These are phyloP conservation scores for Nigrospora oryzae DNA, from an alignment of 2,329 filamentous ascomycete species.

Conservation along the genomic window DNA sequence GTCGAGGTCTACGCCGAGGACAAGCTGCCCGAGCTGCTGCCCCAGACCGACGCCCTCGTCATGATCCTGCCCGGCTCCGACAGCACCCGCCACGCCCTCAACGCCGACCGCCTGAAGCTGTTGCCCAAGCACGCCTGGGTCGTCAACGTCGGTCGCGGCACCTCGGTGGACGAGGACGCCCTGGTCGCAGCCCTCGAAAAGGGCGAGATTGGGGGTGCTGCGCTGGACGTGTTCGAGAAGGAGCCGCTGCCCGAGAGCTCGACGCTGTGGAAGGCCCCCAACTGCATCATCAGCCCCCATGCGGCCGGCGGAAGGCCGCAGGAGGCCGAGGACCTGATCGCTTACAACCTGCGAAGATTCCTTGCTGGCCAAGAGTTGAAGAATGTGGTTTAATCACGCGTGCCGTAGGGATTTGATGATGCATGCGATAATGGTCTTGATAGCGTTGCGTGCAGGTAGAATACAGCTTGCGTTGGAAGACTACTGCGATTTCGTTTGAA, in stretches of 20 bases:
- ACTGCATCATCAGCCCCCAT: slow-evolving; percentile 46
- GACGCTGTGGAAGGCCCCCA: slow-evolving; percentile 41
- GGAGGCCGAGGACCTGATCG: slow-evolving; percentile 49
- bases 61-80: slow-evolving; percentile 57
- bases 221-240: slow-evolving; percentile 37
- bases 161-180: slow-evolving; percentile 39
- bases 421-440: too few relatives aligned
- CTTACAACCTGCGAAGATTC: slow-evolving; percentile 51
- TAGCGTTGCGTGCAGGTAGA: too few relatives aligned
- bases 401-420: too few relatives aligned
- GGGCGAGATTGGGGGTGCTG: slow-evolving; percentile 36
- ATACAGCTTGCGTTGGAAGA: too few relatives aligned
- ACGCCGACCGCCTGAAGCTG: slow-evolving; percentile 39
- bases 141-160: slow-evolving; percentile 43
- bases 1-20: slow-evolving; percentile 49
- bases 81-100: slow-evolving; percentile 46
- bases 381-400: slow-evolving; percentile 29
- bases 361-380: slow-evolving; percentile 49
- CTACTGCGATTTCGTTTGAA: too few relatives aligned
- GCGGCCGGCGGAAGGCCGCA: slow-evolving; percentile 54
- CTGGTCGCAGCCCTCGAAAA: slow-evolving; percentile 34
- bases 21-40: slow-evolving; percentile 40
- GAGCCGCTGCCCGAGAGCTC: slow-evolving; percentile 26
- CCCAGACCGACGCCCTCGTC: slow-evolving; percentile 54
- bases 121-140: slow-evolving; percentile 51